phyloP scores from a whole-genome alignment of 345 rosid species.

The Sonneratia caseolaris region DNA sequence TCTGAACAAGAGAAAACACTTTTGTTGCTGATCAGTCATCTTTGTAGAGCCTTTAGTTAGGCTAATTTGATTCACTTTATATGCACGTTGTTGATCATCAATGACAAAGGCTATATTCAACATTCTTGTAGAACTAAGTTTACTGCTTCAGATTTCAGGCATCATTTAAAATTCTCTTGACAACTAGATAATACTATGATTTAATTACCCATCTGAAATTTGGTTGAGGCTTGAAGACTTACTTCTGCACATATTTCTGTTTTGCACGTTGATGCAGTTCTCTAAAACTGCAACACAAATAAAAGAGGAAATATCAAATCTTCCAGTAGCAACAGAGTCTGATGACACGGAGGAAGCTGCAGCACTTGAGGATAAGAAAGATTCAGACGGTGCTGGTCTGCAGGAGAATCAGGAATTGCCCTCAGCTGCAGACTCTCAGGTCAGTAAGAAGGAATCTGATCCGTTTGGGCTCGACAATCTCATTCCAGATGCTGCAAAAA shows the following conservation, averaged over 20 bases:
- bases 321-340: constrained; percentile 63
- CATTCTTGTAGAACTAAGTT: neutral
- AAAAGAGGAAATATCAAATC: constrained; percentile 56
- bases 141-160: neutral
- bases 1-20: too few species aligned
- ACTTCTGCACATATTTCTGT: neutral
- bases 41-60: neutral
- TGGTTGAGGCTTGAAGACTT: constrained; percentile 2
- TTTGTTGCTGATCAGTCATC: too few species aligned
- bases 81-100: neutral
- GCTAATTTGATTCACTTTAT: neutral
- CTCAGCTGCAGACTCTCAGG: constrained; percentile 14
- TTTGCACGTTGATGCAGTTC: constrained; percentile 36
- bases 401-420: constrained; percentile 18
- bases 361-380: constrained; percentile 36
- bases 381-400: constrained; percentile 16
- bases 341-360: constrained; percentile 79
- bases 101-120: neutral
- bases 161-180: neutral
- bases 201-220: neutral
- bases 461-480: constrained; percentile 88
- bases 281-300: constrained; percentile 60
- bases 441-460: constrained; percentile 53
- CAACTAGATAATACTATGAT: neutral
- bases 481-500: constrained; percentile 44